Conservation (phyloP, 106 monocot genomes). For the Dioscorea dumetorum region DNA sequence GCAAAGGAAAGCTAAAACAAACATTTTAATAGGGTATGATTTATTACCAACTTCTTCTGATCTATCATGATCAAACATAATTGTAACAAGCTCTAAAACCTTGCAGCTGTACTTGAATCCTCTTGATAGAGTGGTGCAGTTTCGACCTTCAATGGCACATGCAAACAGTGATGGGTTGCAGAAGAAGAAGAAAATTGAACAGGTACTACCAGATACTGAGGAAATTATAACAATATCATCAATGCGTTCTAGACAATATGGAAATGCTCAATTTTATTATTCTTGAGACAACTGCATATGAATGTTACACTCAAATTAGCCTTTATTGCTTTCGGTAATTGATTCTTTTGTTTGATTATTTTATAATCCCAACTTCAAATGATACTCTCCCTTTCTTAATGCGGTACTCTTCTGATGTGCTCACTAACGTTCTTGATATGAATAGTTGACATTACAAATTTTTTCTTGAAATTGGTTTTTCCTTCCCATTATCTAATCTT, state of each 20-base stretch:
- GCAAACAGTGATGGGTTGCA: constrained; percentile 13
- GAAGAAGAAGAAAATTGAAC: constrained; percentile 14
- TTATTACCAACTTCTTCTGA: not conserved
- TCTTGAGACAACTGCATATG: too few species aligned
- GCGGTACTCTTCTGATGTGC: too few species aligned
- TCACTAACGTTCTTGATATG: too few species aligned
- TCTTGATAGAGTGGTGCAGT: constrained; percentile 65
- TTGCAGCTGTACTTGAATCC: constrained; percentile 89
- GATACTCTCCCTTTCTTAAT: too few species aligned
- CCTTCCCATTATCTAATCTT: too few species aligned
- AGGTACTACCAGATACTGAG: constrained; percentile 4
- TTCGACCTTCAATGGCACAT: constrained; percentile 46
- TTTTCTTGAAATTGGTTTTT: too few species aligned
- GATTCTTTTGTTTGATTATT: too few species aligned
- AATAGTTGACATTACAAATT: too few species aligned
- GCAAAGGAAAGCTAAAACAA: not conserved
- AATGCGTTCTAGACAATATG: constrained; percentile 2
- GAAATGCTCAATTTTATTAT: too few species aligned
- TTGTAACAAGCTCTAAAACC: constrained; percentile 10
- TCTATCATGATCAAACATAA: not conserved
- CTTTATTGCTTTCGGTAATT: too few species aligned
- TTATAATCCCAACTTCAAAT: too few species aligned
- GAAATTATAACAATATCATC: constrained; percentile 11
- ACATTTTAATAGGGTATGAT: not conserved
- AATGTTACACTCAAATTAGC: too few species aligned